A percentile compares a stretch with the other conserved stretches of the same genome.
Conservation (phyloP, 2,329 filamentous ascomycete genomes). For the Neopestalotiopsis sp. region DNA sequence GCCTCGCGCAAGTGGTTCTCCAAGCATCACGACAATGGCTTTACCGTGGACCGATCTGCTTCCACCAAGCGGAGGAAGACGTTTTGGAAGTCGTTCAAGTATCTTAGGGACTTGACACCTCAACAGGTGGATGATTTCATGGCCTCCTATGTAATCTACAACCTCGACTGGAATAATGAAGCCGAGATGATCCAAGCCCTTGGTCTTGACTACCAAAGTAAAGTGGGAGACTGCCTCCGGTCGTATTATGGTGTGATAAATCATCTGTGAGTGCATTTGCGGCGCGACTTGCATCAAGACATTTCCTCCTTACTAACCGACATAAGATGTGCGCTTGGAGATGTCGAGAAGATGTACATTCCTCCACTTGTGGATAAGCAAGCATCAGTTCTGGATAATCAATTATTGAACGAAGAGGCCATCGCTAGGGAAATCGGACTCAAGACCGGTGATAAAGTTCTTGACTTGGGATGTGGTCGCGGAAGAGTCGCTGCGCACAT, state of each 20-base stretch:
- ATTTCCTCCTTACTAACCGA: background rate
- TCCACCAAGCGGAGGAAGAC: slow-evolving; percentile 55
- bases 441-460: slow-evolving; percentile 49
- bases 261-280: slow-evolving; percentile 44
- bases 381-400: slow-evolving; percentile 55
- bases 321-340: slow-evolving; percentile 50
- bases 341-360: slow-evolving; percentile 65
- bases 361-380: slow-evolving; percentile 58
- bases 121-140: slow-evolving; percentile 61
- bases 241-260: slow-evolving; percentile 61
- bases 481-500: slow-evolving; percentile 61
- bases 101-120: slow-evolving; percentile 52
- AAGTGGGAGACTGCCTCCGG: slow-evolving; percentile 56
- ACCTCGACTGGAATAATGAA: slow-evolving; percentile 59
- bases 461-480: slow-evolving; percentile 59
- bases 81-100: slow-evolving; percentile 55
- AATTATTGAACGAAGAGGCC: slow-evolving; percentile 58
- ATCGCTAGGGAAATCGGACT: slow-evolving; percentile 53
- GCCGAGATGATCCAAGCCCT: slow-evolving; percentile 51
- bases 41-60: slow-evolving; percentile 47
- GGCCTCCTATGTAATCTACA: slow-evolving; percentile 62
- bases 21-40: slow-evolving; percentile 23
- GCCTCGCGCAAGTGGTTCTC: slow-evolving; percentile 20
- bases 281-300: background rate
- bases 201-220: slow-evolving; percentile 54